Base-by-base conservation (phyloP, 176 grass and related monocot genomes). In the Raddia guianensis region DNA sequence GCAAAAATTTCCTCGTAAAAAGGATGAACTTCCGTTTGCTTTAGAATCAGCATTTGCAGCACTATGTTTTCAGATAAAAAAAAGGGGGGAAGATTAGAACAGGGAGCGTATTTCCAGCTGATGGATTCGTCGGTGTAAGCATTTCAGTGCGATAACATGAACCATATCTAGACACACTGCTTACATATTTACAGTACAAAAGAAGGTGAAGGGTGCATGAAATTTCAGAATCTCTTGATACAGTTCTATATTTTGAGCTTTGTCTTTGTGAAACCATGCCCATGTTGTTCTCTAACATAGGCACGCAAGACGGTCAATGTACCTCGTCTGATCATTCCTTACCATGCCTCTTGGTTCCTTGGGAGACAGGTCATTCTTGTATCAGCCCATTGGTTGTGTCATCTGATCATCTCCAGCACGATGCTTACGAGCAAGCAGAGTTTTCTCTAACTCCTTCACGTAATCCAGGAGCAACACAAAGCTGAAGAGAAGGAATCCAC, bases 401-500 rank as follows among this genome's bases (percentile, higher is more conserved):
- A 1, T 85, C 50, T 51, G 27, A 21, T 79, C 70, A 1, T 85
- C 50, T 51, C 78, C 66, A 6, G 16, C 78, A 2, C 44, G 78
- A 12, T 78, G 83, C 73, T 40, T 89, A 33, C 73, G 87, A 77
- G 83, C 37, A 52, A 78, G 45, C 34, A 89, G 3, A 52, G 72
- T 68, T 75, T 77, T 86, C 78, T 90, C 87, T 0, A 90, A 82
- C 33, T 90, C 87, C 73, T 86, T 90, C 50, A 90, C 66, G 78
- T 90, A 90, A 45, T 90, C 83, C 46, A 89, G 40, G 43, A 89
- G 87, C 87, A 90, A 46, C 34, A 90, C 87, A 0, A 68, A 73
- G 3, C 66, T 67, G 87, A 90, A 90, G 66, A 90, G 83, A 73
- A 90, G 73, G 61, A 90, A 90, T 20, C 87, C 83, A 8, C 87